Evolutionary conservation across 2,329 filamentous ascomycete genomes (phyloP).

Genomic region (Calonectria ilicicola): DNA sequence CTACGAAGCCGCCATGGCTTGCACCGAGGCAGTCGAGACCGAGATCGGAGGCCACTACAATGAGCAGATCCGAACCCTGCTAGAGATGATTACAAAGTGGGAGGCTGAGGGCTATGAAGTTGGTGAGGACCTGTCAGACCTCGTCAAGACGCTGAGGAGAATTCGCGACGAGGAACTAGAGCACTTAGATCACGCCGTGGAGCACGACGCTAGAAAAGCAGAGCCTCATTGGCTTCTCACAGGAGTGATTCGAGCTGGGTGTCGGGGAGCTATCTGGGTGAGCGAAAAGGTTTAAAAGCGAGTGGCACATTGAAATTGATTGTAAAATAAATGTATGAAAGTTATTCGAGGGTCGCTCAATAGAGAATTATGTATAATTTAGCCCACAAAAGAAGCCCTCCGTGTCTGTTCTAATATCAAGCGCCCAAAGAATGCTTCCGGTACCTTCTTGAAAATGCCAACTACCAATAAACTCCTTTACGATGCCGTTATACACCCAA

Average conservation of each 20-base stretch:
- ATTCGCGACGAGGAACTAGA: constrained; percentile 97
- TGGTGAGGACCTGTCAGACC: constrained; percentile 78
- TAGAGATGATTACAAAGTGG: constrained; percentile 85
- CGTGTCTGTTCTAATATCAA: constrained; percentile 22
- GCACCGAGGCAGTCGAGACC: constrained; percentile 97
- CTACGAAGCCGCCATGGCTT: constrained; percentile 96
- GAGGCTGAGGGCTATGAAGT: constrained; percentile 83
- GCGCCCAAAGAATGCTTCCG: constrained; percentile 34
- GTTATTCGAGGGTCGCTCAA: constrained; percentile 19
- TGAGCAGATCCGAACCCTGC: constrained; percentile 82
- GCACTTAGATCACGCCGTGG: constrained; percentile 94
- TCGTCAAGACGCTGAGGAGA: constrained; percentile 80
- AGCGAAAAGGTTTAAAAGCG: constrained; percentile 74
- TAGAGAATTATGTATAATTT: constrained; percentile 33
- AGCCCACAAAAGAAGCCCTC: constrained; percentile 25
- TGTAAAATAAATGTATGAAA: constrained; percentile 45
- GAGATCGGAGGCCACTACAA: constrained; percentile 98
- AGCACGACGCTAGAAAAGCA: constrained; percentile 92
- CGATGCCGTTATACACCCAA: constrained; percentile 33
- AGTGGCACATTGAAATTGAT: constrained; percentile 23
- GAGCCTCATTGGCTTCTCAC: constrained; percentile 91
- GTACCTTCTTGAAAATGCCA: constrained; percentile 20
- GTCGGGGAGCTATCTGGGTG: constrained; percentile 92
- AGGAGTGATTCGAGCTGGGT: constrained; percentile 88
- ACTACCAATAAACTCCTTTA: constrained; percentile 38